Conservation (phyloP, 2,329 filamentous ascomycete genomes). For the Penicillium corylophilum region DNA sequence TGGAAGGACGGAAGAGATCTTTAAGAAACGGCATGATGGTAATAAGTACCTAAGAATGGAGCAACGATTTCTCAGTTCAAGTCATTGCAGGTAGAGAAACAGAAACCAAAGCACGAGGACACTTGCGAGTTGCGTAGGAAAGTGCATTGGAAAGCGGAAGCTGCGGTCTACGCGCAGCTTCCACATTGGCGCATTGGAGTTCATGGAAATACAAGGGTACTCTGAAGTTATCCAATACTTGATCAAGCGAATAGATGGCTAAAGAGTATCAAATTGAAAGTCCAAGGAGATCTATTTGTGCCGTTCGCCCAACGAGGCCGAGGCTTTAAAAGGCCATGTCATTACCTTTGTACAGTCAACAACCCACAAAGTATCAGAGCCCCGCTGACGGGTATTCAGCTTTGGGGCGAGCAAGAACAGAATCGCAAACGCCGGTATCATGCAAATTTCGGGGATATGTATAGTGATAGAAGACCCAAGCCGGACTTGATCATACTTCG, state of each 20-base stretch:
- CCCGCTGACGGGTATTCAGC: constrained; percentile 1
- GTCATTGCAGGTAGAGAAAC: constrained; percentile 4
- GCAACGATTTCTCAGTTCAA: neutral
- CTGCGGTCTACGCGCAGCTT: constrained; percentile 1
- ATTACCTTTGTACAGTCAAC: constrained; percentile 32
- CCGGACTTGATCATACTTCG: constrained; percentile 35
- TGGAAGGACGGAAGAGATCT: constrained; percentile 8
- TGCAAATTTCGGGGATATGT: constrained; percentile 30
- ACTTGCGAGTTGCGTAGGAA: neutral
- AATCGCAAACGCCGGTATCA: constrained; percentile 33
- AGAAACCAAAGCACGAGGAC: neutral
- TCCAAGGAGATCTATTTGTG: constrained; percentile 30
- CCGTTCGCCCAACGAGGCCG: constrained; percentile 16
- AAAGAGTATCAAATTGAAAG: constrained; percentile 3
- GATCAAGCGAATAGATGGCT: neutral
- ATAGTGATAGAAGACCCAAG: constrained; percentile 11
- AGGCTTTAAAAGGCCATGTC: constrained; percentile 19
- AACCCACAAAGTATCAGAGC: constrained; percentile 14
- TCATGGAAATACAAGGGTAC: neutral
- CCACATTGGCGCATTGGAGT: neutral
- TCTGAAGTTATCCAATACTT: neutral
- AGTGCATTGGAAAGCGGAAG: neutral
- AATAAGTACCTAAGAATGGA: neutral
- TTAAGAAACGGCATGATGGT: constrained; percentile 16
- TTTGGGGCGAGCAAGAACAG: constrained; percentile 4